These are phyloP conservation scores for Boletus rufocinnamomeus DNA, from an alignment of 768 basidiomycete genomes.

Conservation along the genomic window DNA sequence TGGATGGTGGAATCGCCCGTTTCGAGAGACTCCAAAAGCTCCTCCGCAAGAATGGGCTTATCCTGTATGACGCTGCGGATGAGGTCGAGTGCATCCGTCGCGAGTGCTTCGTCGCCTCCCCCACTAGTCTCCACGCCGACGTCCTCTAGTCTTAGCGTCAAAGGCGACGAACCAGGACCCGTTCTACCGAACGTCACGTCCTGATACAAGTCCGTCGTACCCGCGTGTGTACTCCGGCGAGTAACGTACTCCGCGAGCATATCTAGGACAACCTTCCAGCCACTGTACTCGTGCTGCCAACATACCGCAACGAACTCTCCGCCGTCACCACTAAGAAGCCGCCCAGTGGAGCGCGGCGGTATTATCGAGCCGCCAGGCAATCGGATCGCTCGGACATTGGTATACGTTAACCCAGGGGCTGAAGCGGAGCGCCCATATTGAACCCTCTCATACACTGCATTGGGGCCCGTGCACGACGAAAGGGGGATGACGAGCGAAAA, in stretches of 20 bases:
- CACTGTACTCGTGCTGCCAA: conserved; percentile 83
- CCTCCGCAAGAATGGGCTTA: conserved; percentile 61
- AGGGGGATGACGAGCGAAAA: conserved; percentile 74
- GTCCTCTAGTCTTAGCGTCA: conserved; percentile 60
- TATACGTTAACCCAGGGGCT: conserved; percentile 56
- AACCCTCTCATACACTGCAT: conserved; percentile 71
- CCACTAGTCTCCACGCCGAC: conserved; percentile 70
- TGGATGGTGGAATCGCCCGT: conserved; percentile 34
- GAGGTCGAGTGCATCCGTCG: conserved; percentile 77
- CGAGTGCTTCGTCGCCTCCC: conserved; percentile 60
- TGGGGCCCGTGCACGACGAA: conserved; percentile 60
- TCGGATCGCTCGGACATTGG: conserved; percentile 64
- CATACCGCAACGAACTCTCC: conserved; percentile 65
- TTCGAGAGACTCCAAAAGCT: conserved; percentile 70
- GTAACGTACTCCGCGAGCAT: conserved; percentile 76
- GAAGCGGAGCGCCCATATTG: conserved; percentile 54
- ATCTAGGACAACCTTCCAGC: conserved; percentile 86
- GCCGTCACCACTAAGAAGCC: conserved; percentile 70
- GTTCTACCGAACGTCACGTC: conserved; percentile 55
- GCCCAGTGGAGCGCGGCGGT: conserved; percentile 64
- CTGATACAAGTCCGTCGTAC: conserved; percentile 44
- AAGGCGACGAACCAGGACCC: conserved; percentile 37
- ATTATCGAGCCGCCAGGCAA: conserved; percentile 78
- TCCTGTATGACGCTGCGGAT: conserved; percentile 75
- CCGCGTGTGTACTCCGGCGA: conserved; percentile 48